phyloP scores from a whole-genome alignment of 1,284 basidiomycete species.

The Sanguinoderma infundibulare region DNA sequence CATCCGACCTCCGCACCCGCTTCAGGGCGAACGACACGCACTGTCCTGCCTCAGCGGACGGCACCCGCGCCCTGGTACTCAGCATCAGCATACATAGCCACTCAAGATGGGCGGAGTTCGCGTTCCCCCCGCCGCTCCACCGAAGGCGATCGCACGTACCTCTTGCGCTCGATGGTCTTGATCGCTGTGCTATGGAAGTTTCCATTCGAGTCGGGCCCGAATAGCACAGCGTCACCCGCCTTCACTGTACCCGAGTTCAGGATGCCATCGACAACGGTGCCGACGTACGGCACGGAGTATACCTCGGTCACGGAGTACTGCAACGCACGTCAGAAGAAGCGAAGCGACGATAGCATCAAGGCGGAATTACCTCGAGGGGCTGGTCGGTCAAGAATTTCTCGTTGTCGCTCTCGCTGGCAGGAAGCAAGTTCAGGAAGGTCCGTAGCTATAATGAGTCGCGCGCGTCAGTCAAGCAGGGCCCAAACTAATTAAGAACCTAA shows the following conservation, averaged over 20 bases:
- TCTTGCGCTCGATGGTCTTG: conserved; percentile 94
- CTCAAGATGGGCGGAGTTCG: not conserved
- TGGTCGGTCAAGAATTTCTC: conserved; percentile 85
- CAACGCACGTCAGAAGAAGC: conserved; percentile 6
- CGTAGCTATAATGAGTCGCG: conserved; percentile 54
- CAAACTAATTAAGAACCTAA: not conserved
- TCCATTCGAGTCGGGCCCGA: conserved; percentile 95
- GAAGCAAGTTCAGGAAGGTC: conserved; percentile 85
- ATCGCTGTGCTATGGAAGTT: conserved; percentile 84
- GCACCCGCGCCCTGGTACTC: conserved; percentile 72
- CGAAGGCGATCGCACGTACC: conserved; percentile 46
- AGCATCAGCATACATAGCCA: not conserved
- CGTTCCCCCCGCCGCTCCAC: not conserved
- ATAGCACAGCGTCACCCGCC: conserved; percentile 79
- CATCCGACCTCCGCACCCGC: conserved; percentile 79
- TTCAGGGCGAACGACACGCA: conserved; percentile 95
- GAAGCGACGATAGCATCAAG: not conserved
- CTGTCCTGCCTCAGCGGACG: conserved; percentile 91
- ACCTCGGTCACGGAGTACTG: conserved; percentile 85
- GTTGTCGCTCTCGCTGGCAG: conserved; percentile 80
- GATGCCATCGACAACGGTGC: conserved; percentile 95
- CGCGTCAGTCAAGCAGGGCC: not conserved
- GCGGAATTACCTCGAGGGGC: conserved; percentile 75
- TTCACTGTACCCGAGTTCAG: conserved; percentile 80
- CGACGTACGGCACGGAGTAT: conserved; percentile 88